Conservation (phyloP, 768 basidiomycete genomes). For the Suillus subaureus region DNA sequence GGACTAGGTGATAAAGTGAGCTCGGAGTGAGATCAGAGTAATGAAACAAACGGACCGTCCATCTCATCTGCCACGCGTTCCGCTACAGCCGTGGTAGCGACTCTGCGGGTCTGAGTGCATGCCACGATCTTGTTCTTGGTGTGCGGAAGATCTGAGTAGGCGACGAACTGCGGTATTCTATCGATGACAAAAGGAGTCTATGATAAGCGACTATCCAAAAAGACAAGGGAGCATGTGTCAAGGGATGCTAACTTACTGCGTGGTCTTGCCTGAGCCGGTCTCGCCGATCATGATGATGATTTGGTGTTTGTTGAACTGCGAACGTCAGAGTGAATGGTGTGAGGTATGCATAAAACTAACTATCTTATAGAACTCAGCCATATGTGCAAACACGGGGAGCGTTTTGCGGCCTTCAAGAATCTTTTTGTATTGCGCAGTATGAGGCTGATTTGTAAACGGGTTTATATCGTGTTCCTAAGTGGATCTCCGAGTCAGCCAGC, state of each 20-base stretch:
- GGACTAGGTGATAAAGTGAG: slow-evolving; percentile 51
- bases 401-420: slow-evolving; percentile 85
- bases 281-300: slow-evolving; percentile 92
- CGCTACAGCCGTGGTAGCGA: slow-evolving; percentile 97
- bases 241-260: slow-evolving; percentile 65
- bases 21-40: background rate
- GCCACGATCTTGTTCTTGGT: slow-evolving; percentile 89
- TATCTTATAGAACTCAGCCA: slow-evolving; percentile 90
- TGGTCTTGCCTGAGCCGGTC: slow-evolving; percentile 95
- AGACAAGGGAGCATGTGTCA: slow-evolving; percentile 23
- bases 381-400: slow-evolving; percentile 88
- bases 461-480: slow-evolving; percentile 76
- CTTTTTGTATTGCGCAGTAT: slow-evolving; percentile 79
- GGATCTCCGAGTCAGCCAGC: background rate
- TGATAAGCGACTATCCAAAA: slow-evolving; percentile 22
- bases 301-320: slow-evolving; percentile 51
- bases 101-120: slow-evolving; percentile 95
- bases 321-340: background rate
- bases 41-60: slow-evolving; percentile 69
- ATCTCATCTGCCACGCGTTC: slow-evolving; percentile 99
- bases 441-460: slow-evolving; percentile 84
- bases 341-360: slow-evolving; percentile 47
- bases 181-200: slow-evolving; percentile 32
- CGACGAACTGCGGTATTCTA: slow-evolving; percentile 96
- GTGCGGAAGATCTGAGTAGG: slow-evolving; percentile 91